These are phyloP conservation scores for Parastagonospora nodorum DNA, from an alignment of 2,329 filamentous ascomycete species.

Conservation along the genomic window DNA sequence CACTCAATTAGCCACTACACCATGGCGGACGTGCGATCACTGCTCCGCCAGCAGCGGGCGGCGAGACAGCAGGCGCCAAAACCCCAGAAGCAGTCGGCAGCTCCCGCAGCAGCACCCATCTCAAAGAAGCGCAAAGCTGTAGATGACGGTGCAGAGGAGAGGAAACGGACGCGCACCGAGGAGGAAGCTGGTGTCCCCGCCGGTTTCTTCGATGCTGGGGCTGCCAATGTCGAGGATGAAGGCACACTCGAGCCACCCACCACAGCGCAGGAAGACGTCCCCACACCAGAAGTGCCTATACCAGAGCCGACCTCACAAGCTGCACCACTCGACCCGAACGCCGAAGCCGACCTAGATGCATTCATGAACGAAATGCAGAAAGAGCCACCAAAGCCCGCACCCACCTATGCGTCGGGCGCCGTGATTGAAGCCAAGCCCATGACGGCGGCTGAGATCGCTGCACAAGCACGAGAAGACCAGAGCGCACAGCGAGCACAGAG, in stretches of 20 bases:
- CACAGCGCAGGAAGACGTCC: slow-evolving; percentile 1
- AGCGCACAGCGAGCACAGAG: slow-evolving; percentile 48
- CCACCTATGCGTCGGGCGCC: slow-evolving; percentile 50
- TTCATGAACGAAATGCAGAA: slow-evolving; percentile 64
- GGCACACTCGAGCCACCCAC: not conserved
- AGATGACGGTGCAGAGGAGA: slow-evolving; percentile 34
- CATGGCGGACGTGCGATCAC: slow-evolving; percentile 47
- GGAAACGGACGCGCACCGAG: slow-evolving; percentile 42
- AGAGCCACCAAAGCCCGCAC: slow-evolving; percentile 78
- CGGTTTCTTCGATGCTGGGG: slow-evolving; percentile 42
- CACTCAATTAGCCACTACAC: not conserved
- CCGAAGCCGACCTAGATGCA: slow-evolving; percentile 61
- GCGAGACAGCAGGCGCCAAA: slow-evolving; percentile 41
- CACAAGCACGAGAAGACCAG: slow-evolving; percentile 52
- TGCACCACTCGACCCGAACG: slow-evolving; percentile 21
- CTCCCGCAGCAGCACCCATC: slow-evolving; percentile 32
- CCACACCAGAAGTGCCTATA: not conserved
- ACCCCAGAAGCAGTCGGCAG: slow-evolving; percentile 34
- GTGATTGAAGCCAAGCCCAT: slow-evolving; percentile 54
- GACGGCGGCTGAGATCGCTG: slow-evolving; percentile 53
- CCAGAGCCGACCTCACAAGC: slow-evolving; percentile 11
- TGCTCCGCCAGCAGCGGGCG: slow-evolving; percentile 47
- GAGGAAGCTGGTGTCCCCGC: slow-evolving; percentile 38
- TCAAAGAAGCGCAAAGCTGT: slow-evolving; percentile 45
- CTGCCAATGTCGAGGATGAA: slow-evolving; percentile 13